Evolutionary conservation across 1,284 basidiomycete species (phyloP), one percentile per base, ranked within the genome.

Genomic region (Sporisorium iseilematis-ciliati): DNA sequence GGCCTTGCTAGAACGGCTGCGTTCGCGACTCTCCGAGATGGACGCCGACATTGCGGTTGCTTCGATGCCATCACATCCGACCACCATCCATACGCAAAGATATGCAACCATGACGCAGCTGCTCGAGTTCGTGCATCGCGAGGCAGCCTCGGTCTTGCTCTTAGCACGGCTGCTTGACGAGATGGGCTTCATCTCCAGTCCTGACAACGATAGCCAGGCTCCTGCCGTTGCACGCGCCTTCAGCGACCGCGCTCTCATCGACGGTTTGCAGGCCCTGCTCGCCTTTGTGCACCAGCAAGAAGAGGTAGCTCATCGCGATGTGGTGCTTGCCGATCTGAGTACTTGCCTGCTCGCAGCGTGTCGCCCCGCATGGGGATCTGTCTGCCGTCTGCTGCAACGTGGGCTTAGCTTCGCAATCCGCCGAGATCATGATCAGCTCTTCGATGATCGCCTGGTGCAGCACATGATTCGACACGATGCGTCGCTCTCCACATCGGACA

Each of bases 391-490:
- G 16, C 57, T 76, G 8, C 65, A 52, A 41, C 35, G 65, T 42
- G 74, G 74, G 0, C 57, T 76, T n/a, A 71, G 62, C 57, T 76
- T 76, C 45, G 68, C 72, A 7, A 58, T 63, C 48, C 51, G 35
- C 18, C 57, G 65, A 16, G 58, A 69, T 7, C 50, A 69, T 43
- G 66, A 75, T 40, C 31, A 53, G 6, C 45, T 75, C 26, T 75
- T 69, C 50, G 57, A 65, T 12, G 72, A 75, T 33, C 65, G 66
- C 12, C 66, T 75, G 12, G 63, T 69, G 1, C 58, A 58, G 43
- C 61, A 65, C 29, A 56, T 69, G 66, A 43, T 75, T 42, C 51
- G 55, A 16, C 65, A 63, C 31, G 66, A 75, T 14, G n/a, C 40
- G 18, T 42, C 55, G 7, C 38, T 75, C 11, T 49, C 66, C 3